Percentiles rank a stretch among this genome's conserved stretches.
Evolutionary conservation across 495 filamentous ascomycete species (phyloP).

Genomic region (Melanomma pulvis-pyrius): DNA sequence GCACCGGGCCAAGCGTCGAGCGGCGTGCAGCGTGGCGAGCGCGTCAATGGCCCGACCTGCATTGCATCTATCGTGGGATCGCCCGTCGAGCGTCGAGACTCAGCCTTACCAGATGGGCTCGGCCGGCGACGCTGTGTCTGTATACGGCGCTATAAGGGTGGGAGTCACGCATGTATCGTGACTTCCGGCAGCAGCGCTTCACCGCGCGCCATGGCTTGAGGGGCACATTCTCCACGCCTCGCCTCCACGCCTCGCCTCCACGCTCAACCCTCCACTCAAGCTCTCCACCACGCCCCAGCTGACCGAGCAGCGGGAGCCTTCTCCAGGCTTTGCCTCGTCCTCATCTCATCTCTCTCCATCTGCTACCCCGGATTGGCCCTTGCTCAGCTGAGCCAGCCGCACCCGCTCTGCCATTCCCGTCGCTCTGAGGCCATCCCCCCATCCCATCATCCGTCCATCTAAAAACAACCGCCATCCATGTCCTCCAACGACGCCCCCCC

Average conservation of each 20-base stretch:
- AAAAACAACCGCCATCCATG: constrained; percentile 34
- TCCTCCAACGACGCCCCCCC: constrained; percentile 14
- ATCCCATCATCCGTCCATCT: constrained; percentile 5
- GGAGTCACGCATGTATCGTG: no score
- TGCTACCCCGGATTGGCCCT: constrained; percentile 31
- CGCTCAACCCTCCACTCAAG: no score
- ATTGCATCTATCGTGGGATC: constrained; percentile 8
- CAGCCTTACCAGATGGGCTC: constrained; percentile 35
- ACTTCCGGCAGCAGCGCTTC: neutral
- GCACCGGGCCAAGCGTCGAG: neutral
- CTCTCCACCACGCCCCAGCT: no score
- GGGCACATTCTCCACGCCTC: constrained; percentile 7
- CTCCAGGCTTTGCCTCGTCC: neutral
- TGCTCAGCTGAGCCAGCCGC: constrained; percentile 17
- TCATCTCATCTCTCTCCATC: neutral
- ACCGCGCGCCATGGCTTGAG: neutral
- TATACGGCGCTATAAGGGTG: no score
- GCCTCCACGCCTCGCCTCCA: neutral
- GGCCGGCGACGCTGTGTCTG: neutral
- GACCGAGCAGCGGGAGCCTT: neutral
- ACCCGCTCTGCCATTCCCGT: constrained; percentile 7
- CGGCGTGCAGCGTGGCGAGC: constrained; percentile 17
- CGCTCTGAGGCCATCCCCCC: constrained; percentile 2
- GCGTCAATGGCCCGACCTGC: neutral
- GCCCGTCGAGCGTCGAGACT: neutral